Evolutionary conservation across 179 eudicot genomes (phyloP), one percentile per base, ranked within the genome.

Genomic region (Drosera spatulata): DNA sequence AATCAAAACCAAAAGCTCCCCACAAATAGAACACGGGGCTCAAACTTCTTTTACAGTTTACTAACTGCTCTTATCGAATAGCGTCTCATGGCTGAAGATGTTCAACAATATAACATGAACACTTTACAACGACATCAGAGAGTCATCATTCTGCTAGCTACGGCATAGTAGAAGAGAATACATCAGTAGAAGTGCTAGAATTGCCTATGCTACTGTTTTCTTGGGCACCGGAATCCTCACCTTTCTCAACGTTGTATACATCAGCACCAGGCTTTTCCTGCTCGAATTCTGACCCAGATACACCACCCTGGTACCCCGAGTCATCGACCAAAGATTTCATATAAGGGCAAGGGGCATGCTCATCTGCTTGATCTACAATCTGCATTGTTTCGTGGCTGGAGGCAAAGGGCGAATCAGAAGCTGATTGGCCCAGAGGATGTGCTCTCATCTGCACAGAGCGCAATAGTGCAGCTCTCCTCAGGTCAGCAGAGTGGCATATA

Each of bases 401-500:
- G 60, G 69, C 56, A 56, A 74, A 71, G 5, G 76, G 67, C 59
- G 71, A 41, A 55, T 84, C 91, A 54, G 58, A 79, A 14, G 71
- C 64, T 3, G 88, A 66, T 39, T 83, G 69, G 37, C 80, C 79
- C 5, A 77, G 63, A 59, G 91, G 91, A 44, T 91, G 96, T 22
- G 95, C 53, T 70, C 99, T 82, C 95, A 93, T 88, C 66, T 93
- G 96, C 59, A 88, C 99, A 10, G 96, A 93, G 62, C 99, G 78
- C 70, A 93, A 61, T 41, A 93, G 85, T 12, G 95, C 96, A 50
- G 96, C 87, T 70, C 84, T 89, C 64, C 96, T 80, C 56, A 93
- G 71, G 70, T 93, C 99, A n/a, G 91, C 91, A 0, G 96, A 84
- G 81, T 93, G 99, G 79, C 99, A 93, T 63, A 93, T 86, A 61